Percentiles rank a stretch among this genome's conserved stretches.
Evolutionary conservation across 768 basidiomycete species (phyloP).

Genomic region (Suillus weaverae): DNA sequence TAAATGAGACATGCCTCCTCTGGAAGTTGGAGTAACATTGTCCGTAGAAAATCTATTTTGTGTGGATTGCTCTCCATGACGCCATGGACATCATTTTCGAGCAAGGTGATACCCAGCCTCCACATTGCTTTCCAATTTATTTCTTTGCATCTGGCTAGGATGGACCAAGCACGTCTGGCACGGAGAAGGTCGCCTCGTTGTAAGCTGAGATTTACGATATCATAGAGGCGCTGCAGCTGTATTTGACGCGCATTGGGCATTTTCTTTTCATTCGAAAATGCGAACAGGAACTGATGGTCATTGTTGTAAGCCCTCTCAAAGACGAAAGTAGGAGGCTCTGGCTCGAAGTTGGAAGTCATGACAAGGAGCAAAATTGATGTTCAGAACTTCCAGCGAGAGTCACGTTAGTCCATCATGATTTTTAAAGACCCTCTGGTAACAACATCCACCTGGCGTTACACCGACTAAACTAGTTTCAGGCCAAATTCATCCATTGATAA

Average conservation of each 20-base stretch:
- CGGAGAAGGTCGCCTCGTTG: constrained; percentile 63
- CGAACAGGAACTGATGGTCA: constrained; percentile 60
- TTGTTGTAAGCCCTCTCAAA: constrained; percentile 1
- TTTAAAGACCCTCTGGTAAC: neutral
- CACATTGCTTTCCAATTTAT: constrained; percentile 73
- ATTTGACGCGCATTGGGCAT: constrained; percentile 60
- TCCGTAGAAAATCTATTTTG: constrained; percentile 59
- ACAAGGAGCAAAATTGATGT: neutral
- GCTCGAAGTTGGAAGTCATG: neutral
- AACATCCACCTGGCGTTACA: constrained; percentile 6
- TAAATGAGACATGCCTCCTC: constrained; percentile 52
- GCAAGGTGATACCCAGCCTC: constrained; percentile 61
- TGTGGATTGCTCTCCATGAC: constrained; percentile 31
- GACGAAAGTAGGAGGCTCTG: neutral
- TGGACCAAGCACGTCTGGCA: constrained; percentile 71
- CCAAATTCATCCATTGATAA: neutral
- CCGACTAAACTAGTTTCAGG: neutral
- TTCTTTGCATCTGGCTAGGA: constrained; percentile 77
- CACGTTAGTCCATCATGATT: constrained; percentile 1
- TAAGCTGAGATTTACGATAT: constrained; percentile 69
- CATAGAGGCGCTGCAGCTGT: constrained; percentile 73
- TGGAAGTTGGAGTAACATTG: constrained; percentile 69
- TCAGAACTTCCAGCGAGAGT: neutral
- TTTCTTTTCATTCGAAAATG: constrained; percentile 48
- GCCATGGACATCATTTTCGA: constrained; percentile 36